These are phyloP conservation scores for Scheffersomyces quercinus DNA, from an alignment of 1,139 yeast genomes.

Conservation along the genomic window DNA sequence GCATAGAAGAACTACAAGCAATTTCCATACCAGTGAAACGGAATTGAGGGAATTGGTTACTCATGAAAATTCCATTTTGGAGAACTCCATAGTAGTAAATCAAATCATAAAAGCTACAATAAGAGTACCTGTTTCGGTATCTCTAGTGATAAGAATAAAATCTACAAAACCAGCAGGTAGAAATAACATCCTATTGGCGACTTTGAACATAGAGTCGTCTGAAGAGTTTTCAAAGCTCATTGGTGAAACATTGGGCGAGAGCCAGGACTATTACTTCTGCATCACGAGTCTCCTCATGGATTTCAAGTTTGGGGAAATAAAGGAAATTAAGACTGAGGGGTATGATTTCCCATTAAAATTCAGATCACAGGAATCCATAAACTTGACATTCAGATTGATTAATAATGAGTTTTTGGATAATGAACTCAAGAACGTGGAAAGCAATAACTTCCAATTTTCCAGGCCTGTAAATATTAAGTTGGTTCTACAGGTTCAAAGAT, in stretches of 20 bases:
- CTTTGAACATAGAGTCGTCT: slow-evolving; percentile 57
- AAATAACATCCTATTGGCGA: slow-evolving; percentile 50
- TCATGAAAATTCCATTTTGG: background rate
- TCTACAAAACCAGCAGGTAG: slow-evolving; percentile 60
- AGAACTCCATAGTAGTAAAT: background rate
- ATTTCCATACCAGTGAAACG: background rate
- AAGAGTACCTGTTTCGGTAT: slow-evolving; percentile 45
- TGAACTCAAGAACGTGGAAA: slow-evolving; percentile 19
- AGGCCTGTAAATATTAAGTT: slow-evolving; percentile 38
- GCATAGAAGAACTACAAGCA: slow-evolving; percentile 4
- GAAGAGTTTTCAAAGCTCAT: slow-evolving; percentile 35
- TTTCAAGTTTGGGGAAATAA: slow-evolving; percentile 35
- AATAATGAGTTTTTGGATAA: slow-evolving; percentile 29
- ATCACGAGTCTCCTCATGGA: slow-evolving; percentile 45
- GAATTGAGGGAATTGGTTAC: background rate
- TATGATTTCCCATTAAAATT: slow-evolving; percentile 33
- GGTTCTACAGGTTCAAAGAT: slow-evolving; percentile 25
- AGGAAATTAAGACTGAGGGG: slow-evolving; percentile 25
- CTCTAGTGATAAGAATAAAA: slow-evolving; percentile 56
- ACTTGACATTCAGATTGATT: slow-evolving; percentile 46
- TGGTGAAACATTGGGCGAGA: slow-evolving; percentile 4
- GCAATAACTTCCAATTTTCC: slow-evolving; percentile 16
- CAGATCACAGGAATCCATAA: slow-evolving; percentile 31
- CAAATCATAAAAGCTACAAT: slow-evolving; percentile 13
- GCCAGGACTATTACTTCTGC: slow-evolving; percentile 29